Base-by-base conservation (phyloP, 208 protist genomes). In the Trypanosomatidae sp. region DNA sequence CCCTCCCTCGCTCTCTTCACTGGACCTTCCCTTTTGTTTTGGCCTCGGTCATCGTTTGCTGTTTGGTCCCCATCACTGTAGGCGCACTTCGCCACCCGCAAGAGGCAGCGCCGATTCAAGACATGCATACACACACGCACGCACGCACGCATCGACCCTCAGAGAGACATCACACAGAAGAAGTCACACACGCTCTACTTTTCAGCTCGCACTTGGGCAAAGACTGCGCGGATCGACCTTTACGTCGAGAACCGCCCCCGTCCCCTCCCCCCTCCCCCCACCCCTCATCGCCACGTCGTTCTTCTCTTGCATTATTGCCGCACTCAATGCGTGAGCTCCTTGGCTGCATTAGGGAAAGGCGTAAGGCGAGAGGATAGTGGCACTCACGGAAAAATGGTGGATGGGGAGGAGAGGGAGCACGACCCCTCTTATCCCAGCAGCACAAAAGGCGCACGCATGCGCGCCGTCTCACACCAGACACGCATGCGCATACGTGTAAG, bases 91-190 rank as follows among this genome's bases (percentile, higher is more conserved):
- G 8, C 25, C 53, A 33, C 53, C 53, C 15, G 25, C 53, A 25
- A 13, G 25, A 59, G 17, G 36, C 36, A 39, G 36, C 1, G 36
- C 36, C 36, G 36, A 39, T 39, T 7, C 25, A 19, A 58, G 9
- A 70, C 39, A 62, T 19, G 41, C 67, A 50, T 22, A 36, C 67
- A 62, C 17, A 50, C 49, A 62, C 30, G 19, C 56, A 12, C 53
- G 52, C 64, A 46, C 41, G 66, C 28, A 28, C n/a, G 30, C 39
- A 36, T 58, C 33, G 46, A 79, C 33, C 52, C 36, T 19, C 25
- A 75, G 68, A 65, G 33, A 66, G 33, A 52, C 49, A 55, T 17
- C 36, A 53, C 22, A 66, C 1, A 53, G 25, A 49, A 22, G 44
- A 36, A 36, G 33, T 2, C 33, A 58, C 53, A 10, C 10, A 4